Conservation (phyloP, 1,284 basidiomycete species). For the Stereum hirsutum region DNA sequence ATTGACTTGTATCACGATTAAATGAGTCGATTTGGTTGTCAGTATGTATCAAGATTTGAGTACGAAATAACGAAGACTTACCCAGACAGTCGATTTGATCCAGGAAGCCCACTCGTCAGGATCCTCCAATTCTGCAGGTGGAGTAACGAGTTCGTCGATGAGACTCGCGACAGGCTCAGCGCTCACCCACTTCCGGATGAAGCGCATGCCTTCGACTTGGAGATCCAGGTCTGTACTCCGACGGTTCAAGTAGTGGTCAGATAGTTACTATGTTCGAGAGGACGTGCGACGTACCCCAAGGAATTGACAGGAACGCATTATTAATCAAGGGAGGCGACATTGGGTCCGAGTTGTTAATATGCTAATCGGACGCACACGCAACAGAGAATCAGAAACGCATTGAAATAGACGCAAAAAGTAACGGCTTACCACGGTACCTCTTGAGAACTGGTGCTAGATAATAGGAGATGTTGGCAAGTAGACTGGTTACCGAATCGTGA, state of each 20-base stretch:
- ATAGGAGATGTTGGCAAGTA: not conserved
- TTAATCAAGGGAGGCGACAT: slow-evolving; percentile 9
- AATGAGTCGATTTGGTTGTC: not conserved
- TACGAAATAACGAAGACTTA: not conserved
- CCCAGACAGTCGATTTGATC: slow-evolving; percentile 5
- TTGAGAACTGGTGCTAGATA: slow-evolving; percentile 9
- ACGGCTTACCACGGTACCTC: slow-evolving; percentile 9
- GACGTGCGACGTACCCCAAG: slow-evolving; percentile 10
- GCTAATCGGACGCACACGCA: slow-evolving; percentile 1
- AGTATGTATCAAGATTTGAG: too few species aligned
- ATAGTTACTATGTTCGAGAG: not conserved
- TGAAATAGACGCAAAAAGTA: not conserved
- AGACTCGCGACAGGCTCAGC: slow-evolving; percentile 8
- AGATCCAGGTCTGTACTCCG: slow-evolving; percentile 11
- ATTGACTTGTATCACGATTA: slow-evolving; percentile 1
- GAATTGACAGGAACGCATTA: slow-evolving; percentile 4
- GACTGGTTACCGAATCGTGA: not conserved
- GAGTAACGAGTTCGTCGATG: slow-evolving; percentile 9
- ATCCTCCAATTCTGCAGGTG: slow-evolving; percentile 3
- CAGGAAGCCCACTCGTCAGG: slow-evolving; percentile 8
- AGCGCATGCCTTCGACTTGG: slow-evolving; percentile 8
- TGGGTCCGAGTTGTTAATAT: slow-evolving; percentile 11
- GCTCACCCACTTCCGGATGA: slow-evolving; percentile 9
- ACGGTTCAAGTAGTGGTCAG: not conserved
- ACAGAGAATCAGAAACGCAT: not conserved